Evolutionary conservation across 148 eudicot genomes (phyloP).

Genomic region (Rhododendron griersonianum): DNA sequence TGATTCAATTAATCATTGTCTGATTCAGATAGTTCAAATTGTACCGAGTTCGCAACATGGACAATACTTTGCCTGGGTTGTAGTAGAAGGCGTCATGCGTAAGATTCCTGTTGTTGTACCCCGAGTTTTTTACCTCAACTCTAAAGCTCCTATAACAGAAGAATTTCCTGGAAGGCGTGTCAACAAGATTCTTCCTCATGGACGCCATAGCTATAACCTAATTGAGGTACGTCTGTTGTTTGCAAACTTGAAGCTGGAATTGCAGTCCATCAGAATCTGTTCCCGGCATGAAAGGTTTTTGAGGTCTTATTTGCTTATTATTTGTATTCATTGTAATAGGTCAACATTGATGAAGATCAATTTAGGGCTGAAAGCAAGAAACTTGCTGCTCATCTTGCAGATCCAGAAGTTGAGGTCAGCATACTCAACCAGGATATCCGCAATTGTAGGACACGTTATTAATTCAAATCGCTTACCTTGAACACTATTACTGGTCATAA

Average conservation of each 20-base stretch:
- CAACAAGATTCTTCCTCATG: conserved; percentile 92
- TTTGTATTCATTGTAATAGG: conserved; percentile 32
- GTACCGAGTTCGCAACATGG: conserved; percentile 63
- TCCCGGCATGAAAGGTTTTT: not conserved
- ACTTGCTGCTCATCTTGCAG: conserved; percentile 87
- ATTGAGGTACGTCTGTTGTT: conserved; percentile 62
- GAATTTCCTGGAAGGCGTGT: conserved; percentile 95
- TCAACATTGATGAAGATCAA: conserved; percentile 71
- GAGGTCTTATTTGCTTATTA: not conserved
- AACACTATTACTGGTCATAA: not conserved
- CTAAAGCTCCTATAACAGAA: conserved; percentile 84
- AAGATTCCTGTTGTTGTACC: conserved; percentile 75
- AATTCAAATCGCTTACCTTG: not conserved
- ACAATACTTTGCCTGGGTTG: conserved; percentile 77
- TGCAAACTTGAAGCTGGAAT: not conserved
- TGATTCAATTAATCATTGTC: conserved; percentile 11
- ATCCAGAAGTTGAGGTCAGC: conserved; percentile 95
- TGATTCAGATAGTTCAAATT: conserved; percentile 76
- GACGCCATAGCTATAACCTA: conserved; percentile 65
- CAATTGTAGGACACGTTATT: not conserved
- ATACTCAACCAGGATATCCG: conserved; percentile 8
- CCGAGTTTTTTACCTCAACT: conserved; percentile 85
- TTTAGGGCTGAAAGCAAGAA: conserved; percentile 73
- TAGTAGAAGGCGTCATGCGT: conserved; percentile 73
- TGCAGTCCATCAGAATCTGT: not conserved